Percentiles rank a stretch among this genome's conserved stretches.
Conservation (phyloP, 129 eudicot species). For the Helianthus tuberosus region DNA sequence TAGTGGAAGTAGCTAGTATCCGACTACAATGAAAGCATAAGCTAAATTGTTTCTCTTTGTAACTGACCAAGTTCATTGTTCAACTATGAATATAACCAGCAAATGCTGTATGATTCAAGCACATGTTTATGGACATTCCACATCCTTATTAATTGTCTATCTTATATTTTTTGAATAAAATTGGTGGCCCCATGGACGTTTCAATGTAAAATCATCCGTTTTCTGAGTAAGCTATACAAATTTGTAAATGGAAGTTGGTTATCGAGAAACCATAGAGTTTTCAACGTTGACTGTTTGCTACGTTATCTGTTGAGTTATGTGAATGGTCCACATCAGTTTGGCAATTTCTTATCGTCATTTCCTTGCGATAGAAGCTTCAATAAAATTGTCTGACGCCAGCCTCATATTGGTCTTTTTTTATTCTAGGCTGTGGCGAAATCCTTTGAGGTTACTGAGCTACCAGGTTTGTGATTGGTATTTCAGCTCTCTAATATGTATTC, state of each 20-base stretch:
- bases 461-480: conserved; percentile 51
- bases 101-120: not conserved
- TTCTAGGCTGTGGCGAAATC: conserved; percentile 81
- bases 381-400: not conserved
- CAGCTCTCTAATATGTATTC: not conserved
- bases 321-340: conserved; percentile 12
- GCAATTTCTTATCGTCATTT: not conserved
- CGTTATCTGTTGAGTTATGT: not conserved
- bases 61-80: not conserved
- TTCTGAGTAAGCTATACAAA: not conserved
- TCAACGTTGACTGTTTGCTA: not conserved
- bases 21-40: not conserved
- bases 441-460: conserved; percentile 82
- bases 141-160: not conserved
- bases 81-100: not conserved
- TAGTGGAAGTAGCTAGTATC: not conserved
- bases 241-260: not conserved
- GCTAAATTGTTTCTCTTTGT: not conserved
- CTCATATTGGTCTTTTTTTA: conserved; percentile 9
- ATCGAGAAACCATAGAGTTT: not conserved
- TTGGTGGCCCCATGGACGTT: not conserved
- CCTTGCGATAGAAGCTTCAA: not conserved
- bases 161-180: not conserved
- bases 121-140: not conserved
- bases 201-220: not conserved